phyloP scores from a whole-genome alignment of 2,329 filamentous ascomycete species.

The Colletotrichum sp. region DNA sequence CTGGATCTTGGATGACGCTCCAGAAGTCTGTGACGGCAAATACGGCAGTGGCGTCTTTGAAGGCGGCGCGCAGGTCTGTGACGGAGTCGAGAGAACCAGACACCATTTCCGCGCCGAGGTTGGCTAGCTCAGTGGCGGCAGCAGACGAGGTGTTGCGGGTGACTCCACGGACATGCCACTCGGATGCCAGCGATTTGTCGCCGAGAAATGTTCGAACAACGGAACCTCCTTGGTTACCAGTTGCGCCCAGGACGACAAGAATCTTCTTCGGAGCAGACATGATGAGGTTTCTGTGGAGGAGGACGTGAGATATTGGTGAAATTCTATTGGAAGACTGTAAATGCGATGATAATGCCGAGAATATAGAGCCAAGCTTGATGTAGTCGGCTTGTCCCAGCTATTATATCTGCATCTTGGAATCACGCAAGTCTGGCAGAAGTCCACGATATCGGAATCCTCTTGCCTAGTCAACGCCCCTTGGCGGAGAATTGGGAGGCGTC shows the following conservation, averaged over 20 bases:
- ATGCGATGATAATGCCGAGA: background rate
- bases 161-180: slow-evolving; percentile 42
- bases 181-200: background rate
- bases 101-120: slow-evolving; percentile 46
- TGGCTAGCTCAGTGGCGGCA: slow-evolving; percentile 42
- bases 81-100: slow-evolving; percentile 47
- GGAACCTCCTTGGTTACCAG: background rate
- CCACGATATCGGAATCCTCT: background rate
- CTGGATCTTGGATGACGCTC: slow-evolving; percentile 49
- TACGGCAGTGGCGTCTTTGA: slow-evolving; percentile 51
- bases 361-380: background rate
- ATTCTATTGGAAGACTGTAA: background rate
- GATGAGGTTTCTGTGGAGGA: too few relatives aligned
- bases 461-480: background rate
- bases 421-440: background rate
- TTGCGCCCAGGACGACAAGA: background rate
- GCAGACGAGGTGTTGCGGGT: slow-evolving; percentile 49
- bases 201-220: background rate
- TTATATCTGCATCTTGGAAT: background rate
- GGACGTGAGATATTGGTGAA: background rate
- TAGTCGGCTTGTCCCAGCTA: background rate
- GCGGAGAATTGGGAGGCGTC: background rate
- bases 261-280: background rate
- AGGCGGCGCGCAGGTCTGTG: slow-evolving; percentile 40
- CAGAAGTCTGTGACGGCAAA: slow-evolving; percentile 63